phyloP scores from a whole-genome alignment of 108 stramenopile species.

The Cyclotella distinguenda region DNA sequence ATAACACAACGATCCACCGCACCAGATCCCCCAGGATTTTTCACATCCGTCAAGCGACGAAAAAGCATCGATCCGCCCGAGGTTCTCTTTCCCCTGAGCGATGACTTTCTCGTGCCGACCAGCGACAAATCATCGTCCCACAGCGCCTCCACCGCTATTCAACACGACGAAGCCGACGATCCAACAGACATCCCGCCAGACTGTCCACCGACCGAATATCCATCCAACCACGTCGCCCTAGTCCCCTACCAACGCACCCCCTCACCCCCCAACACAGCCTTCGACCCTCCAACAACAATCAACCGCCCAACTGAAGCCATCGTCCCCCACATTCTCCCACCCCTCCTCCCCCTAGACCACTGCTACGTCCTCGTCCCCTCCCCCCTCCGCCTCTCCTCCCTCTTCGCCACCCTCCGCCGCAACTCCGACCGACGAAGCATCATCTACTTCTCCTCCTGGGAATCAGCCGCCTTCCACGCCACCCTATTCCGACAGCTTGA shows the following conservation, averaged over 20 bases:
- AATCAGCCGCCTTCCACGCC: constrained; percentile 15
- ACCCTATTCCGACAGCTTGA: constrained; percentile 24
- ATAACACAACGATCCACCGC: not conserved
- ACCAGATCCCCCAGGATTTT: not conserved
- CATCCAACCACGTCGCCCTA: no score
- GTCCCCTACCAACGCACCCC: no score
- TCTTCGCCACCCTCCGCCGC: constrained; percentile 30
- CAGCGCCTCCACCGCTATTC: not conserved
- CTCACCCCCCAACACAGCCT: no score
- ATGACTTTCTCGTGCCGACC: not conserved
- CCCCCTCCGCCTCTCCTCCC: constrained; percentile 25
- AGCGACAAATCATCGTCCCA: not conserved
- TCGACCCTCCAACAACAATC: not conserved
- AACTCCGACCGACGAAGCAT: constrained; percentile 23
- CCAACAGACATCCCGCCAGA: no score
- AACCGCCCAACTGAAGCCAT: not conserved
- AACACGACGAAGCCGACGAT: no score
- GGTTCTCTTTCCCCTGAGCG: not conserved
- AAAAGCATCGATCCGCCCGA: constrained; percentile 6
- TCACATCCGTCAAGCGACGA: not conserved
- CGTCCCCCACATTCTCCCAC: not conserved
- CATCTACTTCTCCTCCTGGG: constrained; percentile 20
- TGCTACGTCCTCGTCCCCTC: constrained; percentile 20
- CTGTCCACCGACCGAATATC: no score
- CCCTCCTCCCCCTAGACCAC: constrained; percentile 19